Base-by-base conservation (phyloP, 768 basidiomycete species). In the Myochromella boudieri region DNA sequence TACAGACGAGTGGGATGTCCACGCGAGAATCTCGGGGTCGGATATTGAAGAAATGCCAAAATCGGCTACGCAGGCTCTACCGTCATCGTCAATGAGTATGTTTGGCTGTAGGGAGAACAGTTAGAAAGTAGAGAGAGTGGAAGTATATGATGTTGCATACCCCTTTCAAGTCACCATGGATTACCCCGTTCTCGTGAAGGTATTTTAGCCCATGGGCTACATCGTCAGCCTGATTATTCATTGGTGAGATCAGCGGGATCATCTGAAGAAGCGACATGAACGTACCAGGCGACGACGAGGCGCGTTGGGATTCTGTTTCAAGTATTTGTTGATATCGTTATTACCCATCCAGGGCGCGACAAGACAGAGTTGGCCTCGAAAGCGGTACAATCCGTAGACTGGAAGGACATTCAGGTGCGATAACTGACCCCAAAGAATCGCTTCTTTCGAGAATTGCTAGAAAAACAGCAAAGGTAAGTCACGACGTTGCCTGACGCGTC, bases 341-440 rank as follows among this genome's bases (percentile, higher is more conserved):
- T 48, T 40, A 14, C 17, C 39, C 18, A 48, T 42, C 46, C 46
- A 48, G 6, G 46, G 46, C 9, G 46, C 40, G n/a, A 48, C 39
- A 21, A 48, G 28, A 17, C 38, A 40, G 17, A 39, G 18, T 29
- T 39, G 25, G 3, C 27, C 28, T 2, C 18, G 10, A 17, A 18
- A 28, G 20, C 38, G 37, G 20, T 39, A 48, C 18, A 48, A 27
- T 7, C 46, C 46, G 24, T 48, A 48, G 12, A 48, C 29, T 9
- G 46, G 46, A n/a, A 39, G 31, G 34, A 48, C 24, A 34, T 42
- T 48, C 3, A 39, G 46, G 31, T 48, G 46, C 12, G 46, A 28
- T n/a, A 48, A 28, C 4, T 48, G 46, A 22, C 38, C 37, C 46
- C 46, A 48, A n/a, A 48, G 42, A 11, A 49, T 36, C 3, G 48